These are phyloP conservation scores for Friedmanniomyces endolithicus DNA, from an alignment of 495 filamentous ascomycete genomes.

Conservation along the genomic window DNA sequence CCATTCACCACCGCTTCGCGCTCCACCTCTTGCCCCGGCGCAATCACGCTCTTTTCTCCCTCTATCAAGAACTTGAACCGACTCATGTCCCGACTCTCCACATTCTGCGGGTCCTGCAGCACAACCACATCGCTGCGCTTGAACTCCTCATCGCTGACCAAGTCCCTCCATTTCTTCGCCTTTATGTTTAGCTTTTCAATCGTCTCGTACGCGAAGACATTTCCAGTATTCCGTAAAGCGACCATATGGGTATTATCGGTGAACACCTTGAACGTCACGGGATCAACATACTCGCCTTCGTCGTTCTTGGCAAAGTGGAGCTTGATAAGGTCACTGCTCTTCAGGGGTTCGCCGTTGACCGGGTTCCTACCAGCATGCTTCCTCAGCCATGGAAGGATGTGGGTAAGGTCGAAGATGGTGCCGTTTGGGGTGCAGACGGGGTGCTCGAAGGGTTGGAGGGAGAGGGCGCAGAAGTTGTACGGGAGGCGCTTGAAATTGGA, in stretches of 20 bases:
- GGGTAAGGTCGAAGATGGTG: constrained; percentile 34
- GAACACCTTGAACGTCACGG: constrained; percentile 91
- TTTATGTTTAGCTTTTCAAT: constrained; percentile 93
- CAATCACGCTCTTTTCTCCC: constrained; percentile 50
- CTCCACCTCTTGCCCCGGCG: constrained; percentile 49
- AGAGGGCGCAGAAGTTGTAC: constrained; percentile 96
- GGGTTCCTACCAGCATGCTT: constrained; percentile 78
- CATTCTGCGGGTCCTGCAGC: constrained; percentile 89
- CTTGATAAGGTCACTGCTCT: constrained; percentile 73
- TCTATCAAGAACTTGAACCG: constrained; percentile 84
- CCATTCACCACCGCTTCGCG: constrained; percentile 58
- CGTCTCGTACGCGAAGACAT: constrained; percentile 94
- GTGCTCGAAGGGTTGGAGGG: constrained; percentile 61
- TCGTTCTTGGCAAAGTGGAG: constrained; percentile 88
- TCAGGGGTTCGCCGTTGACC: constrained; percentile 65
- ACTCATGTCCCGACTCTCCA: constrained; percentile 68
- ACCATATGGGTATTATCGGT: constrained; percentile 98
- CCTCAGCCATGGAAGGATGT: constrained; percentile 65
- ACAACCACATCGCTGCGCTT: constrained; percentile 88
- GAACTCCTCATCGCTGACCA: constrained; percentile 82
- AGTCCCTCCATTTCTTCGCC: constrained; percentile 88
- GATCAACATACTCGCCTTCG: constrained; percentile 85
- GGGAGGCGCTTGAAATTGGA: constrained; percentile 68
- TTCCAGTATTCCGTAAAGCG: constrained; percentile 73
- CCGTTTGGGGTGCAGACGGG: constrained; percentile 33